Evolutionary conservation across 176 grass and related monocot genomes (phyloP).

Genomic region (Puccinellia tenuiflora): DNA sequence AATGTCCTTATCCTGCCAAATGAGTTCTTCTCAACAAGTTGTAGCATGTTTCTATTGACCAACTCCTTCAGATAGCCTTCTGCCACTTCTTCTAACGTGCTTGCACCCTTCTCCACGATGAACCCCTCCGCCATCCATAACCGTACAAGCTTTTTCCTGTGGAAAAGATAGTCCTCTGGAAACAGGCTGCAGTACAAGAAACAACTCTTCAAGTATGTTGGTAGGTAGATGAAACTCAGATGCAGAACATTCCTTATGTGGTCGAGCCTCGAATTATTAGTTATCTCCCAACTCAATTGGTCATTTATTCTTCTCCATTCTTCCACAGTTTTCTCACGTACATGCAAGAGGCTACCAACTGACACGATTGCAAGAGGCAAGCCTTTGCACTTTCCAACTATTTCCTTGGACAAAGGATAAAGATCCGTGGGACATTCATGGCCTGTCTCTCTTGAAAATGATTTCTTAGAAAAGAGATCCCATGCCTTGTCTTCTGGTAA

Average conservation of each 20-base stretch:
- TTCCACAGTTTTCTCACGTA: no score
- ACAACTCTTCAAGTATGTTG: neutral
- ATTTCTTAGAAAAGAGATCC: neutral
- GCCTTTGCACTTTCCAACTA: neutral
- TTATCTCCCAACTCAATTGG: no score
- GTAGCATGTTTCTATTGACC: neutral
- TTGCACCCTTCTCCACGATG: neutral
- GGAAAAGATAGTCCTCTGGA: neutral
- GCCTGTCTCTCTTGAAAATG: neutral
- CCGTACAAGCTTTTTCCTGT: neutral
- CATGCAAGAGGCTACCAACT: neutral
- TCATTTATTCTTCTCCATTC: no score
- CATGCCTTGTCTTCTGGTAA: neutral
- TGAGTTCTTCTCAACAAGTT: neutral
- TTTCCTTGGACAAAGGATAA: neutral
- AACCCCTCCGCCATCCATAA: neutral
- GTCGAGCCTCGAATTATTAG: no score
- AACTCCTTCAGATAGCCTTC: neutral
- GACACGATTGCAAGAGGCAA: neutral
- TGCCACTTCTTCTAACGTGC: neutral
- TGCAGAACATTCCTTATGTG: no score
- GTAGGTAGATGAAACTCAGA: neutral
- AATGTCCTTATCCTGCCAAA: neutral
- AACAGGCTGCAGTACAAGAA: neutral
- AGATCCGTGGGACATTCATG: neutral